Evolutionary conservation across 2,329 filamentous ascomycete species (phyloP).

Genomic region (Epicoccum sorghinum): DNA sequence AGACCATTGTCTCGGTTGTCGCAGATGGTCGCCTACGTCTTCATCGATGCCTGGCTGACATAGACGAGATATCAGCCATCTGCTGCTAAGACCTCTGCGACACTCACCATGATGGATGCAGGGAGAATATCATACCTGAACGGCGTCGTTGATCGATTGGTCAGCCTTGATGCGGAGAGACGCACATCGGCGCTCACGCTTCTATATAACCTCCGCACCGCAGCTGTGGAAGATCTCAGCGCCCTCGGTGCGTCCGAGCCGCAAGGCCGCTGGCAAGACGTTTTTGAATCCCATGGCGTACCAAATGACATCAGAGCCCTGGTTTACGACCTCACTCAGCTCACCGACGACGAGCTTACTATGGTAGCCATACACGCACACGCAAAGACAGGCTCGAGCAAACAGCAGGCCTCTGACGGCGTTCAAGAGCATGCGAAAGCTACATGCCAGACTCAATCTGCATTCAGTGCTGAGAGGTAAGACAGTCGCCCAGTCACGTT

Average conservation of each 20-base stretch:
- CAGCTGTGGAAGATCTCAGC: constrained; percentile 12
- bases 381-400: background rate
- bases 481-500: too few relatives aligned
- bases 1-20: too few relatives aligned
- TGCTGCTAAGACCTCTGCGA: background rate
- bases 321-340: constrained; percentile 4
- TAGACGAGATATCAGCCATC: too few relatives aligned
- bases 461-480: too few relatives aligned
- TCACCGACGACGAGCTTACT: constrained; percentile 5
- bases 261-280: background rate
- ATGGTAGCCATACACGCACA: background rate
- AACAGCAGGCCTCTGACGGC: constrained; percentile 2
- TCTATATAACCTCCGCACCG: constrained; percentile 11
- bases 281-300: background rate
- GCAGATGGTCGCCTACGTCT: too few relatives aligned
- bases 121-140: background rate
- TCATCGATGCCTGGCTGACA: too few relatives aligned
- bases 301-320: background rate
- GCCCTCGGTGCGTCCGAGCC: background rate
- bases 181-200: constrained; percentile 10
- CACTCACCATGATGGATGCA: constrained; percentile 1
- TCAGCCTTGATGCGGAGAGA: background rate
- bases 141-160: constrained; percentile 2
- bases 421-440: background rate
- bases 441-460: too few relatives aligned